Base-by-base conservation (phyloP, 768 basidiomycete genomes). In the Filobasidium floriforme region DNA sequence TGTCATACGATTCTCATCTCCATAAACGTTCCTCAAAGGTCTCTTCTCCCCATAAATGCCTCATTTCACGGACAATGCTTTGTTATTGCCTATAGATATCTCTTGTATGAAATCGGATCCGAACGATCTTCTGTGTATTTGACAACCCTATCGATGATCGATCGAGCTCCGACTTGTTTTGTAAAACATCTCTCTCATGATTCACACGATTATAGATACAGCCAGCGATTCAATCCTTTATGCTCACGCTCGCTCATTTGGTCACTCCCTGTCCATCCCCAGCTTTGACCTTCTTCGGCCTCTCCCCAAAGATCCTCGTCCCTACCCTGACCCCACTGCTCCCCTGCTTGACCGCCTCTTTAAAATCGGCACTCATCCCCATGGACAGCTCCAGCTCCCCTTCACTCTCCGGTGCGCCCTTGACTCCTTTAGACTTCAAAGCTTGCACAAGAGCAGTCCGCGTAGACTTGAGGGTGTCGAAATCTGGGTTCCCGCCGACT, bases 311-410 rank as follows among this genome's bases (percentile, higher is more conserved):
- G 51, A 97, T 92, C 19, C 87, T 86, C 2, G 90, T 91, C 1
- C 94, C 94, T 6, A 97, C 92, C 57, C 96, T 80, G 0, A 97
- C 92, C 55, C 91, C 85, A 73, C 90, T 87, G 71, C 90, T 89
- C 1, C 92, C 94, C 14, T 86, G 85, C 75, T 81, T 83, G 59
- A 97, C 78, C 4, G 94, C 96, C 32, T 86, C 85, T 75, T 88
- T 89, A 73, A 92, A 98, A 73, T 98, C 94, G 68, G 87, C 88
- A 60, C 91, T 93, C 94, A 97, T 97, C 7, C 94, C 94, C 92
- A 96, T 97, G 62, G 77, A 79, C 65, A 82, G 63, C 68, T 82
- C 79, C 64, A 80, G 63, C 55, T 70, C 72, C 1, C 71, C 73
- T 26, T 73, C 71, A 26, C 7, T 61, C 18, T 68, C 44, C n/a